Conservation (phyloP, 75 land plant species). For the Cunninghamia lanceolata region DNA sequence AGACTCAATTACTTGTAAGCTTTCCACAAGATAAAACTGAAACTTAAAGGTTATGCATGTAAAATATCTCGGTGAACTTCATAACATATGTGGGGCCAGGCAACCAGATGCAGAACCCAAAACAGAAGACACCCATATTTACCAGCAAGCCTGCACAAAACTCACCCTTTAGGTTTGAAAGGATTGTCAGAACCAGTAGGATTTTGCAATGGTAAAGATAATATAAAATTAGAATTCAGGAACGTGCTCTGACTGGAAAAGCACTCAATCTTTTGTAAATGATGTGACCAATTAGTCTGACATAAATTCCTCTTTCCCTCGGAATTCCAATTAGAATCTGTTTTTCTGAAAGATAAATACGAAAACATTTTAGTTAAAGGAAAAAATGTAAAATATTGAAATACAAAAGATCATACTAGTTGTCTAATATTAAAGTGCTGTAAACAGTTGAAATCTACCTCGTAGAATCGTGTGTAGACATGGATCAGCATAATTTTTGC, state of each 20-base stretch:
- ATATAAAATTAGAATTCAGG: constrained; percentile 53
- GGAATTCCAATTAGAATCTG: constrained; percentile 8
- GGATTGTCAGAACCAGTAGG: constrained; percentile 24
- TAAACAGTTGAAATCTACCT: neutral
- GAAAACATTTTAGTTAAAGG: neutral
- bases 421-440: neutral
- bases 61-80: neutral
- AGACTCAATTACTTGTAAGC: neutral
- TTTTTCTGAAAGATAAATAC: neutral
- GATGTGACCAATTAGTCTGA: constrained; percentile 59
- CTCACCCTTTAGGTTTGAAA: constrained; percentile 16
- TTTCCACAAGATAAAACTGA: neutral
- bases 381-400: neutral
- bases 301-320: constrained; percentile 20
- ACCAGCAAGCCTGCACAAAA: neutral
- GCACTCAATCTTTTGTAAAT: constrained; percentile 45
- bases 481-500: constrained; percentile 3
- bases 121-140: neutral
- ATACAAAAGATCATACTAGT: constrained; percentile 1
- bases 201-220: constrained; percentile 64
- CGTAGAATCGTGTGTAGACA: neutral
- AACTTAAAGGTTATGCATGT: neutral
- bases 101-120: neutral
- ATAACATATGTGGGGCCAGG: neutral
- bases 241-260: constrained; percentile 38